Conservation (phyloP, 345 rosid species). For the Erodium maritimum region DNA sequence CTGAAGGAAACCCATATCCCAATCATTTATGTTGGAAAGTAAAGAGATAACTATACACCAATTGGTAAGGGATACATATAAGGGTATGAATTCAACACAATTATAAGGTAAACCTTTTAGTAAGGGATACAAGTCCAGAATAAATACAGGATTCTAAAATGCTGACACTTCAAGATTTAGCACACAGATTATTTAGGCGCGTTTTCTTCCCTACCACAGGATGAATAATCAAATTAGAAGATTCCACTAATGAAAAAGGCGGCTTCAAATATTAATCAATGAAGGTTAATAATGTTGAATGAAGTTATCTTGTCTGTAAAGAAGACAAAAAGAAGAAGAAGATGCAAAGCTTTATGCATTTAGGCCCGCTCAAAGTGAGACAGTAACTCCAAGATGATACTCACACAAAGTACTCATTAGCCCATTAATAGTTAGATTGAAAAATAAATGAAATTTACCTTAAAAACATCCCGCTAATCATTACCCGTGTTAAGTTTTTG, state of each 20-base stretch:
- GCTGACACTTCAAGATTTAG: not conserved
- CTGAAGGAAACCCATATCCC: too few relatives aligned
- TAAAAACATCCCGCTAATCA: conserved; percentile 73
- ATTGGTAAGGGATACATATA: not conserved
- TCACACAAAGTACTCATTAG: not conserved
- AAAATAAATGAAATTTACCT: conserved; percentile 36
- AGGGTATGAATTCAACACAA: too few relatives aligned
- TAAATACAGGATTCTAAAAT: too few relatives aligned
- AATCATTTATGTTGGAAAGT: not conserved
- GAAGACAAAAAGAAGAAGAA: not conserved
- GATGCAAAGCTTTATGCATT: not conserved
- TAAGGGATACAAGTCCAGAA: not conserved
- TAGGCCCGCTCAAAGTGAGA: not conserved
- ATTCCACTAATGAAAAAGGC: not conserved
- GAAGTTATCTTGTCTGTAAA: too few relatives aligned
- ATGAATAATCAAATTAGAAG: not conserved
- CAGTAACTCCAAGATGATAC: not conserved
- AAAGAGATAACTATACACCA: not conserved
- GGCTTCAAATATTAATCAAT: not conserved
- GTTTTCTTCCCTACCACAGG: too few relatives aligned
- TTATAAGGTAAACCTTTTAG: not conserved
- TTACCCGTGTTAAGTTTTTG: conserved; percentile 60
- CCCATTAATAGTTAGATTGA: not conserved
- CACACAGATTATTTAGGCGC: not conserved
- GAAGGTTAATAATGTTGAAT: too few relatives aligned